phyloP scores from a whole-genome alignment of 768 basidiomycete genomes.

The Melanogaster broomeanus region DNA sequence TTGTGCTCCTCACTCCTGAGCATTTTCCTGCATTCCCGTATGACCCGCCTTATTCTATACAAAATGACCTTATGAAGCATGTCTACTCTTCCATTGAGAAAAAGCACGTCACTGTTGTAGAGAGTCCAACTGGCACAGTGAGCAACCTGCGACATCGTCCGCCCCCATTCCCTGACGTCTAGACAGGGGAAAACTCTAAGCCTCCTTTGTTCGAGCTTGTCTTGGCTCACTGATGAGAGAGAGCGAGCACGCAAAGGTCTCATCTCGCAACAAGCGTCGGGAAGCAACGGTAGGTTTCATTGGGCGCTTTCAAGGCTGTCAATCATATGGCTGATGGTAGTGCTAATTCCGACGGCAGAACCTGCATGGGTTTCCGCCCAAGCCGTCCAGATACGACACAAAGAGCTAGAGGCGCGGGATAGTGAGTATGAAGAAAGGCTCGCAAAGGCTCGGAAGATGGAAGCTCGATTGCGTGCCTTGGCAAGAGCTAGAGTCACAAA shows the following conservation, averaged over 20 bases:
- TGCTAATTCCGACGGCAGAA: slow-evolving; percentile 37
- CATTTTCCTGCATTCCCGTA: slow-evolving; percentile 84
- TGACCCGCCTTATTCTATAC: slow-evolving; percentile 79
- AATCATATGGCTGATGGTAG: slow-evolving; percentile 13
- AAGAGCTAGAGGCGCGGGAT: slow-evolving; percentile 70
- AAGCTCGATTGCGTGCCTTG: slow-evolving; percentile 54
- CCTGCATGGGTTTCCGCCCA: slow-evolving; percentile 81
- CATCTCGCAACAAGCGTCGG: slow-evolving; percentile 36
- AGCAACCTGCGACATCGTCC: slow-evolving; percentile 19
- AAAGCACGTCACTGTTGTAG: slow-evolving; percentile 77
- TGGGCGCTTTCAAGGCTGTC: background rate
- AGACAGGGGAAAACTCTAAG: slow-evolving; percentile 86
- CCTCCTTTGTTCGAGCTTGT: slow-evolving; percentile 71
- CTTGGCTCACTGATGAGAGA: slow-evolving; percentile 74
- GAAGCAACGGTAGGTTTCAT: slow-evolving; percentile 27
- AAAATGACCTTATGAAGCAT: slow-evolving; percentile 85
- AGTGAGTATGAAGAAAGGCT: slow-evolving; percentile 63
- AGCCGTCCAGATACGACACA: slow-evolving; percentile 60
- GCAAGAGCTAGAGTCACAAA: slow-evolving; percentile 61
- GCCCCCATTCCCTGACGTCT: background rate
- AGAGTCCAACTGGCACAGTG: slow-evolving; percentile 90
- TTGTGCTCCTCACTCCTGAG: slow-evolving; percentile 58
- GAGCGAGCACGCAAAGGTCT: slow-evolving; percentile 69
- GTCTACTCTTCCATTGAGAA: slow-evolving; percentile 78
- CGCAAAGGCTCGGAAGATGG: slow-evolving; percentile 59